These are phyloP conservation scores for Fusarium sp. DNA, from an alignment of 2,329 filamentous ascomycete genomes.

Conservation along the genomic window DNA sequence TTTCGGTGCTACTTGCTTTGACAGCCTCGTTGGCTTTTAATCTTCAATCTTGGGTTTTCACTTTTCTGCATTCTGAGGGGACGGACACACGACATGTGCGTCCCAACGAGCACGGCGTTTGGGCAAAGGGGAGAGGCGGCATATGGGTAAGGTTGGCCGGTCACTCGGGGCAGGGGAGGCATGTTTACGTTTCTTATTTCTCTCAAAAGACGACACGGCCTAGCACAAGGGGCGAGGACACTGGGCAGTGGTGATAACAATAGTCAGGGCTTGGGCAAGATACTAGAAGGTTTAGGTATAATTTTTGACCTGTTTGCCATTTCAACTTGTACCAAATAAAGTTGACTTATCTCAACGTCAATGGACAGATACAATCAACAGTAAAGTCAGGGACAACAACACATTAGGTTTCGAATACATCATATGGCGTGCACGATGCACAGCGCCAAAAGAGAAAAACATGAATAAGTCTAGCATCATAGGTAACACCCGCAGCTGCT, in stretches of 20 bases:
- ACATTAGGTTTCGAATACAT: not conserved
- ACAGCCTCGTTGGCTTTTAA: slow-evolving; percentile 34
- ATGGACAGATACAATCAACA: not conserved
- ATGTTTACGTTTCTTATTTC: slow-evolving; percentile 24
- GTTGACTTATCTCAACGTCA: not conserved
- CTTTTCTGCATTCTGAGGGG: slow-evolving; percentile 42
- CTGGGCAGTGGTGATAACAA: not conserved
- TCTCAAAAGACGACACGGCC: slow-evolving; percentile 33
- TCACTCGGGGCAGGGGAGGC: slow-evolving; percentile 19
- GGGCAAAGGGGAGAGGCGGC: slow-evolving; percentile 41
- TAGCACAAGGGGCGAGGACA: slow-evolving; percentile 5
- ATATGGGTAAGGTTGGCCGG: slow-evolving; percentile 34
- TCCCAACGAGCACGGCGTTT: slow-evolving; percentile 50
- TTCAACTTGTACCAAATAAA: not conserved
- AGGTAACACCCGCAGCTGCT: not conserved
- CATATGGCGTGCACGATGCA: not conserved
- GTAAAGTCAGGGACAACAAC: not conserved
- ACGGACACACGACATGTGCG: slow-evolving; percentile 37
- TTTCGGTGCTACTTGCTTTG: slow-evolving; percentile 32
- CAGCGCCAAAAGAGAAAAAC: not conserved
- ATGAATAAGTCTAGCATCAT: not conserved
- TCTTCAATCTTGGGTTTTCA: slow-evolving; percentile 25
- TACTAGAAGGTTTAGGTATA: not conserved
- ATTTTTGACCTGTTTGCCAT: slow-evolving; percentile 1
- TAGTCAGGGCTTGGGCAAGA: not conserved